Conservation (phyloP, 139 green algal species). For the Chlorella vulgaris region DNA sequence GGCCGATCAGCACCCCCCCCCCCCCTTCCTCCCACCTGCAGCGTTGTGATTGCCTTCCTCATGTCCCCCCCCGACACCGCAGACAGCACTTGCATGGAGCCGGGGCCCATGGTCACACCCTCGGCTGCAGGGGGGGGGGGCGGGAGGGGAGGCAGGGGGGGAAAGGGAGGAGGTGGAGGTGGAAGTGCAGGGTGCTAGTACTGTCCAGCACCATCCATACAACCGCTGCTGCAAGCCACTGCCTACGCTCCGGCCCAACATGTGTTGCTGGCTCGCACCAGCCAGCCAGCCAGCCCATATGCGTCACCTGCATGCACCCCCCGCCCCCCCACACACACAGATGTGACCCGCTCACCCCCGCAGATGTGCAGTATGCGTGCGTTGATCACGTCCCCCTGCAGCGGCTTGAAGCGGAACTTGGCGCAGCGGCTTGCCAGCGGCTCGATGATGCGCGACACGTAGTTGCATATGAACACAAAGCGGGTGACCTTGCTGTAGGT, state of each 20-base stretch:
- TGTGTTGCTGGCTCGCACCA: neutral
- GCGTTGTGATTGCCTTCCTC: conserved; percentile 88
- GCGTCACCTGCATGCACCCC: neutral
- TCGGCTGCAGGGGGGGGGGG: conserved; percentile 57
- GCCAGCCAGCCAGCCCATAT: neutral
- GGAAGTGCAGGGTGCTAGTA: neutral
- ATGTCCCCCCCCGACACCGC: conserved; percentile 84
- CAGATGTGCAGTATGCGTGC: conserved; percentile 82
- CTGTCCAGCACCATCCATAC: neutral
- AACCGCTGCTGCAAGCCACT: neutral
- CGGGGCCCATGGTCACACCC: conserved; percentile 66
- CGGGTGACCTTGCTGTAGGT: conserved; percentile 88
- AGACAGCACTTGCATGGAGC: conserved; percentile 63
- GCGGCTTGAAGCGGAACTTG: conserved; percentile 90
- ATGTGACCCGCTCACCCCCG: conserved; percentile 10
- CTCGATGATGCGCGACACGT: conserved; percentile 98
- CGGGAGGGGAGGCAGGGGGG: neutral
- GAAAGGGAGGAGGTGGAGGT: neutral
- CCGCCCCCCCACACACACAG: neutral
- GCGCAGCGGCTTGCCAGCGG: conserved; percentile 89
- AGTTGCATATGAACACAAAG: conserved; percentile 99
- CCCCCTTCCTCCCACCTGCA: conserved; percentile 68
- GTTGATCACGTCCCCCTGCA: conserved; percentile 54
- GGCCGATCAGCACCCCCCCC: neutral
- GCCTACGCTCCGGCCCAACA: neutral